These are phyloP conservation scores for Neoarthrinium moseri DNA, from an alignment of 2,329 filamentous ascomycete species.

Conservation along the genomic window DNA sequence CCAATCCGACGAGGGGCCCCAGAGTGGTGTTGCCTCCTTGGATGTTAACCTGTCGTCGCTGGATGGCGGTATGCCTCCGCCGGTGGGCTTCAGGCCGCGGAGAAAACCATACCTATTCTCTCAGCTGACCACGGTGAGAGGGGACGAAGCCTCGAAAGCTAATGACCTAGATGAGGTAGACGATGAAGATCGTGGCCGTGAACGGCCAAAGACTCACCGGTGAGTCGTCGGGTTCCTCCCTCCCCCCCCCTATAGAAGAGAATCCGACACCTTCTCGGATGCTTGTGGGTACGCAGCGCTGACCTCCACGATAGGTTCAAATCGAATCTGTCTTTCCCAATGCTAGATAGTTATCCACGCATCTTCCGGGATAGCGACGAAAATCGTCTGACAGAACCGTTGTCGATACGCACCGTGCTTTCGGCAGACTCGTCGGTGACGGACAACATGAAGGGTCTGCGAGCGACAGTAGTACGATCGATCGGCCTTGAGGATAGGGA, in stretches of 20 bases:
- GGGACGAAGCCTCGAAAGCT: conserved; percentile 21
- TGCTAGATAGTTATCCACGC: conserved; percentile 79
- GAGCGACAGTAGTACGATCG: conserved; percentile 60
- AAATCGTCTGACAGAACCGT: conserved; percentile 31
- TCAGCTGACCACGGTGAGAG: conserved; percentile 36
- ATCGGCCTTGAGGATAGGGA: conserved; percentile 80
- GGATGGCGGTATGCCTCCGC: conserved; percentile 31
- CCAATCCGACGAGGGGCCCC: conserved; percentile 20
- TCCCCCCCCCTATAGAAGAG: too few relatives aligned
- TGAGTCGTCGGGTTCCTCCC: conserved; percentile 18
- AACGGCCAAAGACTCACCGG: conserved; percentile 28
- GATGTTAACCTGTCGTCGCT: conserved; percentile 39
- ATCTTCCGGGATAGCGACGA: conserved; percentile 58
- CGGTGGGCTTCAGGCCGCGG: conserved; percentile 17
- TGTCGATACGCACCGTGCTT: conserved; percentile 59
- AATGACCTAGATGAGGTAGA: conserved; percentile 24
- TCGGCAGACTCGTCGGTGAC: conserved; percentile 76
- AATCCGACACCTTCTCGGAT: not conserved
- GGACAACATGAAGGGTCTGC: conserved; percentile 63
- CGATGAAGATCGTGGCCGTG: conserved; percentile 16
- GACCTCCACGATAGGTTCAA: conserved; percentile 40
- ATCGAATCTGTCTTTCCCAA: conserved; percentile 63
- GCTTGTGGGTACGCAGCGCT: not conserved
- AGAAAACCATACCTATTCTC: conserved; percentile 39
- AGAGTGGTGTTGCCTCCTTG: conserved; percentile 30